Evolutionary conservation across 768 basidiomycete species (phyloP).

Genomic region (Coprinopsis strossmayeri): DNA sequence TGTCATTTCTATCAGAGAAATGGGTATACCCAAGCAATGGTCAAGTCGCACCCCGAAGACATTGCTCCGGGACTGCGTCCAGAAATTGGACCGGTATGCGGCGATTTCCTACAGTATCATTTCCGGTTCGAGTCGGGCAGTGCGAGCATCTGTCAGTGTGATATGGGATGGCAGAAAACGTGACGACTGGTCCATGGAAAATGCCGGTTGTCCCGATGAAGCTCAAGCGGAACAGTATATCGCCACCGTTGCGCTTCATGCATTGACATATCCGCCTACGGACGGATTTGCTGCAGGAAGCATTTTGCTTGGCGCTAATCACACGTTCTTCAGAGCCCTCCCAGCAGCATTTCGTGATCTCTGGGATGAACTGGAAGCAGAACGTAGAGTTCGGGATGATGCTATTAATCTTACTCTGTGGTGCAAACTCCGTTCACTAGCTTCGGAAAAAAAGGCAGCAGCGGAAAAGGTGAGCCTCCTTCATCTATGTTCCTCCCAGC

Average conservation of each 20-base stretch:
- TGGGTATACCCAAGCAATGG: constrained; percentile 80
- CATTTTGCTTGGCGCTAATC: constrained; percentile 36
- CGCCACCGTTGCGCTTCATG: constrained; percentile 78
- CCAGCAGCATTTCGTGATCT: constrained; percentile 81
- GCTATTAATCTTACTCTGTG: constrained; percentile 61
- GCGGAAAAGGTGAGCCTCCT: constrained; percentile 31
- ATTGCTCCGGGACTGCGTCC: constrained; percentile 61
- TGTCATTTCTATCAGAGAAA: constrained; percentile 53
- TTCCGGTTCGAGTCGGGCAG: constrained; percentile 68
- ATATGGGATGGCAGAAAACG: constrained; percentile 61
- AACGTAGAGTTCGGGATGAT: constrained; percentile 57
- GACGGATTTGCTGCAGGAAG: constrained; percentile 59
- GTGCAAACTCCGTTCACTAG: constrained; percentile 57
- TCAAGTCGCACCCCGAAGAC: constrained; percentile 76
- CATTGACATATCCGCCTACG: constrained; percentile 56
- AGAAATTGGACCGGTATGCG: constrained; percentile 69
- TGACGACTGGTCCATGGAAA: constrained; percentile 75
- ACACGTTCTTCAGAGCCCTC: constrained; percentile 71
- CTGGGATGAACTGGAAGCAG: constrained; percentile 82
- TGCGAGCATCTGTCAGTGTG: constrained; percentile 64
- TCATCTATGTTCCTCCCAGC: neutral
- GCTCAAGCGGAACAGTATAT: constrained; percentile 87
- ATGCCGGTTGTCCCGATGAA: constrained; percentile 73
- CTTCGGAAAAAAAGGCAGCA: constrained; percentile 51
- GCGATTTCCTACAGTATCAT: constrained; percentile 59